A percentile compares a stretch with the other conserved stretches of the same genome.
phyloP scores from a whole-genome alignment of 352 stramenopile species.

The Globisporangium echinulatum region DNA sequence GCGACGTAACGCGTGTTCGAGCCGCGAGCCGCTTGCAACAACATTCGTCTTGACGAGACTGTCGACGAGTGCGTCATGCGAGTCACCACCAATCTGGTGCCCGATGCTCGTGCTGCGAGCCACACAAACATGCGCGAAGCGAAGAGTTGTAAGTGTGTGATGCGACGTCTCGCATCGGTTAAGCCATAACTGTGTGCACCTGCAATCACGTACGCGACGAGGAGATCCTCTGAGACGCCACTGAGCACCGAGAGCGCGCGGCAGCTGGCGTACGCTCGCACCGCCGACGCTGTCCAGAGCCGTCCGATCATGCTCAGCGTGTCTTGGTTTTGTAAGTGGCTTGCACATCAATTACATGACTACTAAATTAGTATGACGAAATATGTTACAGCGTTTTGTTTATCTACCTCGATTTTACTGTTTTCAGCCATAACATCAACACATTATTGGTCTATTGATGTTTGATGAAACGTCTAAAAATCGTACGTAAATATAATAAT shows the following conservation, averaged over 20 bases:
- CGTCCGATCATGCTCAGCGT: slow-evolving; percentile 5
- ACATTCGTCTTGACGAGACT: slow-evolving; percentile 77
- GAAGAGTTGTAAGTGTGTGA: no score
- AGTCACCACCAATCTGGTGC: slow-evolving; percentile 70
- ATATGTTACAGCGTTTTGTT: no score
- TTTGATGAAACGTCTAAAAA: no score
- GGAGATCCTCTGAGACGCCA: slow-evolving; percentile 71
- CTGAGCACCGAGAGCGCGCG: slow-evolving; percentile 49
- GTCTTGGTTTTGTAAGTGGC: not conserved
- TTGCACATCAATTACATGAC: not conserved
- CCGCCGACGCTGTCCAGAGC: not conserved
- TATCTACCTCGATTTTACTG: no score
- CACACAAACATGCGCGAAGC: no score
- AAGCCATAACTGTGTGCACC: no score
- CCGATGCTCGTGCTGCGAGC: slow-evolving; percentile 65
- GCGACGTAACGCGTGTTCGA: slow-evolving; percentile 53
- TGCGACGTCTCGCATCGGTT: no score
- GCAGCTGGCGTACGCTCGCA: not conserved
- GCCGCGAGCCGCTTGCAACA: slow-evolving; percentile 34
- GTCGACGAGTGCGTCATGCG: slow-evolving; percentile 59
- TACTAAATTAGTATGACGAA: no score
- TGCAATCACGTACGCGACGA: slow-evolving; percentile 36
- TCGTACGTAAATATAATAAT: no score
- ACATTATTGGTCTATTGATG: no score
- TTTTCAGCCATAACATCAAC: no score